phyloP scores from a whole-genome alignment of 2,329 filamentous ascomycete genomes.

The Macroventuria anomochaeta region DNA sequence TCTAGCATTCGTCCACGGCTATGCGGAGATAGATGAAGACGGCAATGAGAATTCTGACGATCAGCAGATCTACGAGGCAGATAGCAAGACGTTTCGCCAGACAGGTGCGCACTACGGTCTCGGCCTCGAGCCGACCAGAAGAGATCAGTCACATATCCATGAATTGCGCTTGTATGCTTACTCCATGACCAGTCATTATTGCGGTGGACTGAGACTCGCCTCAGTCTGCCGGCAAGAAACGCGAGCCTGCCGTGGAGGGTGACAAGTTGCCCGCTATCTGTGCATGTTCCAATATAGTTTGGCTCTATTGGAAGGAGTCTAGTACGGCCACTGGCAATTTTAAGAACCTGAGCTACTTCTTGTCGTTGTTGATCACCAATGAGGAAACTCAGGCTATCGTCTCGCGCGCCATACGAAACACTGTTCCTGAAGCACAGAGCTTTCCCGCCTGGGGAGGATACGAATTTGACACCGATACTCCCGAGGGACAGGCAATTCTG shows the following conservation, averaged over 20 bases:
- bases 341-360: slow-evolving; percentile 2
- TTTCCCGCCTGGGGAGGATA: slow-evolving; percentile 7
- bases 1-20: slow-evolving; percentile 1
- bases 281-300: slow-evolving; percentile 9
- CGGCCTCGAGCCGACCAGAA: not conserved
- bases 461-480: not conserved
- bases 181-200: not conserved
- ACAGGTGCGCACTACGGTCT: slow-evolving; percentile 5
- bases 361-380: slow-evolving; percentile 9
- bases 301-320: slow-evolving; percentile 1
- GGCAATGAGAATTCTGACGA: not conserved
- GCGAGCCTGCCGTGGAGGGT: not conserved
- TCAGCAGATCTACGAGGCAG: not conserved
- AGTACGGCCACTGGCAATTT: not conserved
- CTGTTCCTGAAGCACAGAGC: not conserved
- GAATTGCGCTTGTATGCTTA: not conserved
- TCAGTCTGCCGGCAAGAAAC: not conserved
- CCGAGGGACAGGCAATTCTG: not conserved
- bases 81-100: not conserved
- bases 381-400: slow-evolving; percentile 1
- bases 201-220: slow-evolving; percentile 8
- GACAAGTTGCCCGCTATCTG: slow-evolving; percentile 1
- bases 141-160: not conserved
- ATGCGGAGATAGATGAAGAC: not conserved
- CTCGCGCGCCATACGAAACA: not conserved